phyloP scores from a whole-genome alignment of 2,329 filamentous ascomycete genomes.

The Cordyceps cicadae region DNA sequence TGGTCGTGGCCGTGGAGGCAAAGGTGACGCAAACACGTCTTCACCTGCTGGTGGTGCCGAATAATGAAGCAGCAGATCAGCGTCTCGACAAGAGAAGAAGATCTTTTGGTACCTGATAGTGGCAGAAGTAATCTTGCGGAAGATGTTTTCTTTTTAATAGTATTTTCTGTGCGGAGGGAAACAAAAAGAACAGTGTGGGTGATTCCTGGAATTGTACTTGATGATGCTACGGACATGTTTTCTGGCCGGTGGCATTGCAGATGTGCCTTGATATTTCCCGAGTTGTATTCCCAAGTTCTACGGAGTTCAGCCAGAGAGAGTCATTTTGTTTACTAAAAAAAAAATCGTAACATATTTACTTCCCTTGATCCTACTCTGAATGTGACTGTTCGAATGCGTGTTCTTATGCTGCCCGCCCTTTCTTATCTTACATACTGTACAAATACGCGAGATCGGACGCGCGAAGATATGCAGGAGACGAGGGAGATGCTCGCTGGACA shows the following conservation, averaged over 20 bases:
- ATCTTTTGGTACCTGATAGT: conserved; percentile 1
- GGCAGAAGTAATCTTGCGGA: neutral
- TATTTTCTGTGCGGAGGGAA: neutral
- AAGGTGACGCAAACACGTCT: conserved; percentile 48
- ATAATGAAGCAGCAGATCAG: conserved; percentile 15
- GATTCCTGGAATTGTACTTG: conserved; percentile 12
- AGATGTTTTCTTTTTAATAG: neutral
- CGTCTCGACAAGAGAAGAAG: neutral
- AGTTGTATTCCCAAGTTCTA: conserved; percentile 9
- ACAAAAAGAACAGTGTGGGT: conserved; percentile 10
- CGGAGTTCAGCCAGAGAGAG: conserved; percentile 12
- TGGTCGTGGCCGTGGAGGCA: conserved; percentile 47
- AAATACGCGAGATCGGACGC: neutral
- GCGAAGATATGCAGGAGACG: neutral
- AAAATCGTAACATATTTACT: conserved; percentile 10
- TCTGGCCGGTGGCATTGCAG: conserved; percentile 8
- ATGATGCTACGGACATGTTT: conserved; percentile 7
- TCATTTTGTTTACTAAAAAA: conserved; percentile 10
- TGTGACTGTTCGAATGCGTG: neutral
- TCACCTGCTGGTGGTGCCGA: conserved; percentile 43
- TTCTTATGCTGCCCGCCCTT: neutral
- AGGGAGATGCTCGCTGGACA: neutral
- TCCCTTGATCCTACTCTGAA: neutral
- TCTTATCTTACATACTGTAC: conserved; percentile 4
- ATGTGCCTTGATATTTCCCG: conserved; percentile 10